These are phyloP conservation scores for Ceratobasidium sp. DNA, from an alignment of 1,284 basidiomycete species.

Conservation along the genomic window DNA sequence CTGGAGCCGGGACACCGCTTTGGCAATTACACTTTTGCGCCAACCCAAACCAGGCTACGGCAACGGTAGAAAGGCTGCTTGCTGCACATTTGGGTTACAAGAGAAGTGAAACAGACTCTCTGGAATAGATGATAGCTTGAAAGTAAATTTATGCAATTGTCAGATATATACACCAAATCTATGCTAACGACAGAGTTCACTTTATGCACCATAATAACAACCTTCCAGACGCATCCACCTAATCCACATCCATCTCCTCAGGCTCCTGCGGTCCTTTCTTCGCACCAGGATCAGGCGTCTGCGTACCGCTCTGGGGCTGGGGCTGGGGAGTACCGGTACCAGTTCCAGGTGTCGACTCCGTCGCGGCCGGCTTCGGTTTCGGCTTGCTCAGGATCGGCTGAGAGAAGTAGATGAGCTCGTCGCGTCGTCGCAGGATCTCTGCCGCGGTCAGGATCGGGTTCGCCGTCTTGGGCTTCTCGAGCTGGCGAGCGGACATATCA, in stretches of 20 bases:
- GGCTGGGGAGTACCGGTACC: slow-evolving; percentile 68
- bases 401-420: slow-evolving; percentile 88
- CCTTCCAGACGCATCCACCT: slow-evolving; percentile 16
- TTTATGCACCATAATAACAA: slow-evolving; percentile 33
- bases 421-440: slow-evolving; percentile 88
- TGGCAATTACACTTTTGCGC: neutral
- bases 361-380: slow-evolving; percentile 78
- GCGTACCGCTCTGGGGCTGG: slow-evolving; percentile 69
- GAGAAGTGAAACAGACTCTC: too few relatives aligned
- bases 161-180: slow-evolving; percentile 43
- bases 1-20: neutral
- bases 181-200: slow-evolving; percentile 5
- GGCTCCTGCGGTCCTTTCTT: slow-evolving; percentile 63
- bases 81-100: too few relatives aligned
- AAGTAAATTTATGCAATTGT: slow-evolving; percentile 42
- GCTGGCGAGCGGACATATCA: slow-evolving; percentile 86
- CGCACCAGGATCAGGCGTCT: slow-evolving; percentile 67
- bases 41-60: neutral
- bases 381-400: slow-evolving; percentile 87
- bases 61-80: neutral
- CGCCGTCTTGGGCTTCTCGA: slow-evolving; percentile 86
- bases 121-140: slow-evolving; percentile 19
- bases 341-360: slow-evolving; percentile 63
- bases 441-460: slow-evolving; percentile 83
- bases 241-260: slow-evolving; percentile 87